A percentile compares a stretch with the other conserved stretches of the same genome.
These are phyloP conservation scores for Coelastrella sp. DNA, from an alignment of 139 green algal species.

Conservation along the genomic window DNA sequence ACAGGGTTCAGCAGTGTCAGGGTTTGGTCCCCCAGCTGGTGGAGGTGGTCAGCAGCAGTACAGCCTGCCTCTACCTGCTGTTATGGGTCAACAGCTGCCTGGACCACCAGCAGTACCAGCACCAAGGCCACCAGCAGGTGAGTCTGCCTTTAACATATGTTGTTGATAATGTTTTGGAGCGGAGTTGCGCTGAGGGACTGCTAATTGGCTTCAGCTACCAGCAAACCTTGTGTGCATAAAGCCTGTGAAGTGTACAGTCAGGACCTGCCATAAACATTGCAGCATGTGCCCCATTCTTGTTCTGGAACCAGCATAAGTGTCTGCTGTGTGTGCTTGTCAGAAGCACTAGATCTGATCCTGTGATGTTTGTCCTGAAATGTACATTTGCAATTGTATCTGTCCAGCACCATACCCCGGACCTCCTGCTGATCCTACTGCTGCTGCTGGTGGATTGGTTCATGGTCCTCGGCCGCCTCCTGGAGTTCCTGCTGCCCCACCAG, in stretches of 20 bases:
- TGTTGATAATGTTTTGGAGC: no score
- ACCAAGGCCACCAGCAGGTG: constrained; percentile 17
- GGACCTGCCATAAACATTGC: no score
- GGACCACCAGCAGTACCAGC: constrained; percentile 7
- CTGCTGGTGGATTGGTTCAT: not conserved
- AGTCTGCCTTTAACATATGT: no score
- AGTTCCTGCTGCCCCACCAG: not conserved
- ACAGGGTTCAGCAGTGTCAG: constrained; percentile 15
- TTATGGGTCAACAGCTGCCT: constrained; percentile 6
- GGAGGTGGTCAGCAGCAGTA: constrained; percentile 6
- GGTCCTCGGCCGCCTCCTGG: not conserved
- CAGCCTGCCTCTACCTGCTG: constrained; percentile 23
- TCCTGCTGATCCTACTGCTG: not conserved
- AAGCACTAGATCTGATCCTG: no score
- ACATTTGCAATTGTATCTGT: not conserved
- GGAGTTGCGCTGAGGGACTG: no score
- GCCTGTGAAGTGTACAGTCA: not conserved
- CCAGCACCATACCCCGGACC: not conserved
- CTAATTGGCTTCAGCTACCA: no score
- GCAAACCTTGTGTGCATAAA: no score
- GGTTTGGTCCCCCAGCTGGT: not conserved
- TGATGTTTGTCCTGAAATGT: no score
- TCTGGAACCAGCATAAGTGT: no score
- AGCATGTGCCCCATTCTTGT: no score
- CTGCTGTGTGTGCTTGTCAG: no score